Evolutionary conservation across 2,329 filamentous ascomycete genomes (phyloP), one percentile per base, ranked within the genome.

Genomic region (Huntiella moniliformis): DNA sequence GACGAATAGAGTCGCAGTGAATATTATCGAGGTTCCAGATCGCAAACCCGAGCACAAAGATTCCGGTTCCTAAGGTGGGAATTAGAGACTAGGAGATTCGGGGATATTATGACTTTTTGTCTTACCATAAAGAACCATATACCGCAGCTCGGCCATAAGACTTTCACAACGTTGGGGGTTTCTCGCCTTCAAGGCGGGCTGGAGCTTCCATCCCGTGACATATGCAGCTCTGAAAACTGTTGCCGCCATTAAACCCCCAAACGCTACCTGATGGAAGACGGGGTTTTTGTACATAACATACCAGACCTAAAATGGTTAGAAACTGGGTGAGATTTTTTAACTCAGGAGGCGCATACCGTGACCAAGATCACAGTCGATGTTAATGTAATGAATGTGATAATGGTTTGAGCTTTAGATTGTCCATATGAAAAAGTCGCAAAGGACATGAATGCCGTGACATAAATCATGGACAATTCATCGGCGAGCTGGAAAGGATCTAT

Each of bases 251-350:
- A 92, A 63, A 3, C 80, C 56, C 1, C 77, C 82, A 54, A 86
- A 92, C 4, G 79, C 79, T 50, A 75, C 77, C 58, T 92, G 83
- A 61, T 92, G 85, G 59, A 92, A 92, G 1, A 74, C 66, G 0
- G 85, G 83, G 52, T 92, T 78, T 57, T 87, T 83, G 12, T 86
- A 74, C 51, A 82, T 75, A 56, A 86, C 81, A 61, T 93, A 93
- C 60, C 64, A 65, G 3, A 59, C 55, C 64, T 67, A 28, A 40
- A 5, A 41, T 13, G 5, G 10, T 28, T 28, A 28, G 22, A 28
- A 28, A 28, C 22, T 28, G 7, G 22, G 22, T 3, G 5, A 45
- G 28, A 16, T 33, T 33, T 45, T 33, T 28, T 17, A 4, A 42
- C 3, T 13, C 17, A 15, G 10, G 15, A 13, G 22, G 5, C 22